Base-by-base conservation (phyloP, 495 filamentous ascomycete species). In the Ascobolus immersus region DNA sequence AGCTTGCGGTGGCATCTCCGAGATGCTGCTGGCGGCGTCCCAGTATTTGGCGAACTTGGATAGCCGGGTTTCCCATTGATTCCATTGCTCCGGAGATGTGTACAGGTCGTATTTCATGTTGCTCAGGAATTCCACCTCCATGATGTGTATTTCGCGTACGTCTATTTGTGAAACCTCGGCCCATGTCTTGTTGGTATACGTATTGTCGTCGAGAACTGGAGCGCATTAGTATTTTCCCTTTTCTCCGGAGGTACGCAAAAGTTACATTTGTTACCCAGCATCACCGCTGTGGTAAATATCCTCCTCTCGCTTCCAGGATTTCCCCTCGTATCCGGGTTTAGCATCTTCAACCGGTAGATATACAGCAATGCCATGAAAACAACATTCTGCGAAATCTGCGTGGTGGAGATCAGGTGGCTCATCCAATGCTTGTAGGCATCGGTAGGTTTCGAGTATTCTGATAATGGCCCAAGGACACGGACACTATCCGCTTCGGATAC, bases 141-240 rank as follows among this genome's bases (percentile, higher is more conserved):
- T 99, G 24, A 93, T 70, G 48, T 99, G 89, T 26, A 99, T 90
- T 53, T 99, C 89, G 34, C 69, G 69, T 9, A 94, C 89, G 3
- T 76, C 73, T 38, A 99, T 91, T 12, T 78, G 73, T 17, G 89
- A 93, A 27, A 99, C 89, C 44, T 99, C 89, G 10, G 89, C 86
- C 89, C 89, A 99, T 1, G 89, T 94, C 60, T 94, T 92, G 60
- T 99, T 99, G 33, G 89, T 94, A 54, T 94, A 99, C 2, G 89
- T 94, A 52, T 94, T 99, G 47, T 99, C 89, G 49, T 99, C 89
- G 41, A 99, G 57, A 47, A 92, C 75, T 81, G 14, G 30, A n/a
- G 12, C 29, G 12, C 17, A 40, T 23, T 38, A 11, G 27, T 28
- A 15, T 7, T 25, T 7, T 25, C n/a, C 22, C 7, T 25, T n/a